Evolutionary conservation across 2,329 filamentous ascomycete species (phyloP).

Genomic region (Colletotrichum abscissum): DNA sequence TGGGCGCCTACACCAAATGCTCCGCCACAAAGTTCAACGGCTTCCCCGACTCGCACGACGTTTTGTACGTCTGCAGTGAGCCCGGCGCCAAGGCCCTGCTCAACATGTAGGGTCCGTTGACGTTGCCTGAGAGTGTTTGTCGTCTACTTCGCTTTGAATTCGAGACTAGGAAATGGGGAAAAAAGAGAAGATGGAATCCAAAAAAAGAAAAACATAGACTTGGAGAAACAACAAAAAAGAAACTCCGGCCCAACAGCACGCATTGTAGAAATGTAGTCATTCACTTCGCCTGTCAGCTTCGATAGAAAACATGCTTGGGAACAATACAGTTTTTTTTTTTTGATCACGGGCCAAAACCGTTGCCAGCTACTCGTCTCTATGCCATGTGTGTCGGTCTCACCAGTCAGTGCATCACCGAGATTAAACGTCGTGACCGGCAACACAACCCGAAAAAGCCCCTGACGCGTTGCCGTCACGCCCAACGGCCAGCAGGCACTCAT

Average conservation of each 20-base stretch:
- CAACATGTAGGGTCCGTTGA: constrained; percentile 35
- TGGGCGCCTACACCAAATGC: constrained; percentile 99
- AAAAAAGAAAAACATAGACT: background rate
- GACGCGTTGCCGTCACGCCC: background rate
- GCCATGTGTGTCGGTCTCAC: background rate
- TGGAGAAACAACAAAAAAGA: background rate
- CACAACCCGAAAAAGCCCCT: background rate
- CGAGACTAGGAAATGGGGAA: background rate
- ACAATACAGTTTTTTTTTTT: constrained; percentile 1
- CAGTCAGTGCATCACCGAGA: no score
- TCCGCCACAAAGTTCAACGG: constrained; percentile 98
- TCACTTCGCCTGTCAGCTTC: constrained; percentile 11
- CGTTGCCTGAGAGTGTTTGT: background rate
- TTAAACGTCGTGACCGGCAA: background rate
- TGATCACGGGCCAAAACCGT: background rate
- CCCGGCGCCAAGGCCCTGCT: constrained; percentile 83
- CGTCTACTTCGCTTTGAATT: background rate
- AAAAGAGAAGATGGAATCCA: background rate
- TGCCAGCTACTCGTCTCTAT: background rate
- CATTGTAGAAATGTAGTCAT: constrained; percentile 1
- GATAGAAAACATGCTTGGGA: background rate
- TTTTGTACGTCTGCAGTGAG: constrained; percentile 96
- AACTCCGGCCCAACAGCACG: constrained; percentile 13
- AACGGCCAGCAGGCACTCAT: background rate
- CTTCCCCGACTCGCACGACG: constrained; percentile 91